Conservation (phyloP, 116 monocot species). For the Cymodocea nodosa region DNA sequence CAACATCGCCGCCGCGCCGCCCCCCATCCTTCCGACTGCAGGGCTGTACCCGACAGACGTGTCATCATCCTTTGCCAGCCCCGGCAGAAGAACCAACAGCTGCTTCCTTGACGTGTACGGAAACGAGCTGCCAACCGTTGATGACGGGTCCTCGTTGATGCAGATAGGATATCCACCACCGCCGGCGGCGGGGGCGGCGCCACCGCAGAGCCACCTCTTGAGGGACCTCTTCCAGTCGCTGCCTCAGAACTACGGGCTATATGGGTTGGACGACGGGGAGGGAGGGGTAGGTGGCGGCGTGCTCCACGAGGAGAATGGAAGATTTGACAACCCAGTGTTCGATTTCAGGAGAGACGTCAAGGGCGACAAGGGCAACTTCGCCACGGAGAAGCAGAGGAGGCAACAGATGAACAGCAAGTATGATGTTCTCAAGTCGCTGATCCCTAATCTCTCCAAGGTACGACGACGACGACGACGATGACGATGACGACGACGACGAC, state of each 20-base stretch:
- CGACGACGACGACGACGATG: too few relatives aligned
- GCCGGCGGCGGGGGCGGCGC: background rate
- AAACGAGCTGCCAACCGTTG: conserved; percentile 10
- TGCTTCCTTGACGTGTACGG: conserved; percentile 15
- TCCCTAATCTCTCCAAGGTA: conserved; percentile 92
- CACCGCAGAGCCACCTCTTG: conserved; percentile 25
- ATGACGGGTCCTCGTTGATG: conserved; percentile 16
- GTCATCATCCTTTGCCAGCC: background rate
- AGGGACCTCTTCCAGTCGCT: conserved; percentile 59
- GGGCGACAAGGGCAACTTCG: conserved; percentile 42
- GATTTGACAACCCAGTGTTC: conserved; percentile 27
- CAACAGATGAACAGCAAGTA: conserved; percentile 89
- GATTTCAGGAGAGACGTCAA: conserved; percentile 43
- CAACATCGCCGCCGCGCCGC: background rate
- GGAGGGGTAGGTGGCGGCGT: conserved; percentile 13
- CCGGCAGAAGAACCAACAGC: background rate
- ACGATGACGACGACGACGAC: too few relatives aligned
- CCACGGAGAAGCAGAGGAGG: conserved; percentile 88
- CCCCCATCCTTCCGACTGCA: conserved; percentile 6
- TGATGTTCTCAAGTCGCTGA: conserved; percentile 49
- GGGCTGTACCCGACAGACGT: background rate
- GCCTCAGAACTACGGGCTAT: conserved; percentile 55
- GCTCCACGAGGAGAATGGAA: conserved; percentile 33
- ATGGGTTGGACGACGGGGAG: conserved; percentile 55
- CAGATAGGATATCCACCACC: conserved; percentile 22